A percentile compares a stretch with the other conserved stretches of the same genome.
Evolutionary conservation across 768 basidiomycete genomes (phyloP).

Genomic region (Boletus reticuloceps): DNA sequence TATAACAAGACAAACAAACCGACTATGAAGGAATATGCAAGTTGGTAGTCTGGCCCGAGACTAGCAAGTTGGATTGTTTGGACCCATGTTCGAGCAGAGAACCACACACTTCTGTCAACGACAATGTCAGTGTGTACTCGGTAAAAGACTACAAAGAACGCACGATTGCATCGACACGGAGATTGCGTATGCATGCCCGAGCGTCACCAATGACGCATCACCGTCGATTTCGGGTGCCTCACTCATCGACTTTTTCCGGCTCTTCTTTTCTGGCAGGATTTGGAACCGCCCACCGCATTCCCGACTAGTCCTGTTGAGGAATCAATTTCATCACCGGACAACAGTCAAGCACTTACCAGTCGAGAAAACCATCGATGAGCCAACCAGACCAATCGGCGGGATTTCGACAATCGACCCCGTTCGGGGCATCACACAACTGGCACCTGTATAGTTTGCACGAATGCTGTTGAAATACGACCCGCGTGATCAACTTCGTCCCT

Average conservation of each 20-base stretch:
- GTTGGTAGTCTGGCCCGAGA: no score
- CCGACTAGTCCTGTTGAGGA: background rate
- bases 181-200: conserved; percentile 25
- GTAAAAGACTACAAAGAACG: background rate
- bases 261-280: conserved; percentile 21
- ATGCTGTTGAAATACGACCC: conserved; percentile 12
- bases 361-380: conserved; percentile 21
- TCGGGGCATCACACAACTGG: conserved; percentile 20
- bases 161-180: conserved; percentile 22
- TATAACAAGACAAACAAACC: conserved; percentile 27
- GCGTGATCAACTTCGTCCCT: conserved; percentile 17
- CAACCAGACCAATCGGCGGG: conserved; percentile 17
- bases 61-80: background rate
- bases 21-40: background rate
- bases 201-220: no score
- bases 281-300: conserved; percentile 24
- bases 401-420: conserved; percentile 12
- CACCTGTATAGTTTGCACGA: conserved; percentile 8
- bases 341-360: conserved; percentile 14
- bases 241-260: conserved; percentile 2
- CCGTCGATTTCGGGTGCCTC: conserved; percentile 9
- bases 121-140: background rate
- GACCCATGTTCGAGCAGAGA: background rate
- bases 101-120: conserved; percentile 9
- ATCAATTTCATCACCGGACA: background rate